Evolutionary conservation across 1,284 basidiomycete genomes (phyloP).

Genomic region (Calocybe gambosa): DNA sequence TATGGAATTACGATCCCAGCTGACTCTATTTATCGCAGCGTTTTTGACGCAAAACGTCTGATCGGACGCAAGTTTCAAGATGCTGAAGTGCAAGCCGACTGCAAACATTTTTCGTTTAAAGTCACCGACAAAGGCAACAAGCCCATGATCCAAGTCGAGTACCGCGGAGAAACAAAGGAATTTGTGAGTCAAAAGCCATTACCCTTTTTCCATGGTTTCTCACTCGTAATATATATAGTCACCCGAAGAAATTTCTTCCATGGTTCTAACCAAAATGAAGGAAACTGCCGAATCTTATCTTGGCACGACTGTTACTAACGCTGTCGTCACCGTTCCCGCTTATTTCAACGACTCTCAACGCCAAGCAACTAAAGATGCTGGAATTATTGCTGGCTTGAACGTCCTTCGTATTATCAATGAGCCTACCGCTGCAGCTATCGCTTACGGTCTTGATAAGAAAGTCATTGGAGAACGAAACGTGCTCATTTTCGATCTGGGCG

Average conservation of each 20-base stretch:
- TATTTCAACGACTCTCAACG: slow-evolving; percentile 99
- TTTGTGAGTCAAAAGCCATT: slow-evolving; percentile 57
- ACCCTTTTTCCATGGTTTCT: not conserved
- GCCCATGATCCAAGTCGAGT: slow-evolving; percentile 85
- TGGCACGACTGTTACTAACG: slow-evolving; percentile 77
- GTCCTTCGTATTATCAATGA: slow-evolving; percentile 97
- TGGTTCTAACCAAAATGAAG: slow-evolving; percentile 98
- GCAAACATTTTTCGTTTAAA: slow-evolving; percentile 96
- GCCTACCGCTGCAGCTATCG: slow-evolving; percentile 92
- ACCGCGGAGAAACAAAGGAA: slow-evolving; percentile 88
- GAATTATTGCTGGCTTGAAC: slow-evolving; percentile 85
- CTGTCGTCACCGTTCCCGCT: slow-evolving; percentile 92
- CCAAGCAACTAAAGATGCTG: slow-evolving; percentile 94
- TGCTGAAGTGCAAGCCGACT: slow-evolving; percentile 87
- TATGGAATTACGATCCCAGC: slow-evolving; percentile 1
- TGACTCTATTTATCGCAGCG: slow-evolving; percentile 33
- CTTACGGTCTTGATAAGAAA: slow-evolving; percentile 93
- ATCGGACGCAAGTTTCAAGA: slow-evolving; percentile 54
- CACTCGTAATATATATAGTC: slow-evolving; percentile 44
- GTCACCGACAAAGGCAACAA: slow-evolving; percentile 80
- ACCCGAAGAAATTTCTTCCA: slow-evolving; percentile 95
- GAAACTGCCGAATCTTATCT: slow-evolving; percentile 98
- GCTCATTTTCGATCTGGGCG: slow-evolving; percentile 96
- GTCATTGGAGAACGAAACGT: slow-evolving; percentile 85
- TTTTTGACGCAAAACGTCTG: slow-evolving; percentile 42